Percentiles rank a stretch among this genome's conserved stretches.
These are phyloP conservation scores for Hamigera avellanea DNA, from an alignment of 495 filamentous ascomycete species.

Conservation along the genomic window DNA sequence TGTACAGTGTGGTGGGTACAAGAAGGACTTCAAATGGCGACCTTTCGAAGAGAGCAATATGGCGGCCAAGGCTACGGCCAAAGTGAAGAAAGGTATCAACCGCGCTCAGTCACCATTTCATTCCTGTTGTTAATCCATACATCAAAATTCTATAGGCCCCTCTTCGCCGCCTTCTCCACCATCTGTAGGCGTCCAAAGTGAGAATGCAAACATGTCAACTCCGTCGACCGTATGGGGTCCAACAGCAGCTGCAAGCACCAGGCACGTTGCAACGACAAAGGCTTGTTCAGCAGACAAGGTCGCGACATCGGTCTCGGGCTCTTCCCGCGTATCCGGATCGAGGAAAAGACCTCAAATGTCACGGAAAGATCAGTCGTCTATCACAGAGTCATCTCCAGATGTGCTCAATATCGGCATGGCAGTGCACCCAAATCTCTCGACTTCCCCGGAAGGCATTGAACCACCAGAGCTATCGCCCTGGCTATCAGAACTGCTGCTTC, in stretches of 20 bases:
- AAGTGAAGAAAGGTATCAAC: conserved; percentile 38
- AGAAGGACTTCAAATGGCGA: conserved; percentile 78
- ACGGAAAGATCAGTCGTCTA: background rate
- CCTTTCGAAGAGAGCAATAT: conserved; percentile 60
- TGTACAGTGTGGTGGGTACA: conserved; percentile 67
- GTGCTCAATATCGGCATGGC: conserved; percentile 7
- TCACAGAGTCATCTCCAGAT: conserved; percentile 2
- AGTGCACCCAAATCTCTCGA: conserved; percentile 1
- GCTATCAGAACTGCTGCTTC: conserved; percentile 7
- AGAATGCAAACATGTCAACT: too few species aligned
- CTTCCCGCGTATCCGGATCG: too few species aligned
- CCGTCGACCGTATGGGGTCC: too few species aligned
- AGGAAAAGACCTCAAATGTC: too few species aligned
- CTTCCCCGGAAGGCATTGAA: conserved; percentile 7
- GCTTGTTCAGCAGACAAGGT: too few species aligned
- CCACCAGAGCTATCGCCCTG: conserved; percentile 9
- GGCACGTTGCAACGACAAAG: too few species aligned
- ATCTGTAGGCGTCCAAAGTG: too few species aligned
- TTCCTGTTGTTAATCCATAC: conserved; percentile 1
- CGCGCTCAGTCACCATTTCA: background rate
- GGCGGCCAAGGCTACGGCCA: conserved; percentile 33
- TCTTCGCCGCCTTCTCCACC: too few species aligned
- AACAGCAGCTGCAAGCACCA: too few species aligned
- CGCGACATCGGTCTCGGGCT: too few species aligned
- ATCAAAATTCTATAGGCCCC: conserved; percentile 5